These are phyloP conservation scores for Naegleria fowleri DNA, from an alignment of 208 protist genomes.

Conservation along the genomic window DNA sequence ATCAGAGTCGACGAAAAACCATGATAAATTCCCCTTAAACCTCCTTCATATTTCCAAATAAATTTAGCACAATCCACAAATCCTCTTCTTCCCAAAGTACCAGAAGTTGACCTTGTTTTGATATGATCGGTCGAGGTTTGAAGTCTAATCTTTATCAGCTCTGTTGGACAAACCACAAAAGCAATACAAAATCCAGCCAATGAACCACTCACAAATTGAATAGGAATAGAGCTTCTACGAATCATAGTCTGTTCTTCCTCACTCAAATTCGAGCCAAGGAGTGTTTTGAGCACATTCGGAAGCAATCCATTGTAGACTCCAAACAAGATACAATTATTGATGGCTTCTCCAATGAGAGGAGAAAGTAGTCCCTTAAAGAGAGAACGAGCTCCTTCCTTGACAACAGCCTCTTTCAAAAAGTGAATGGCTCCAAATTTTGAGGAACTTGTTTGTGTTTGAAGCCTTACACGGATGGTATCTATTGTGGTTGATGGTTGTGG, in stretches of 20 bases:
- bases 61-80: neutral
- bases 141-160: constrained; percentile 8
- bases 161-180: neutral
- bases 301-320: neutral
- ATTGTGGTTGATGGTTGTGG: too few relatives aligned
- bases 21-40: neutral
- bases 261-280: neutral
- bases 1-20: neutral
- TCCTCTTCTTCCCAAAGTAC: neutral
- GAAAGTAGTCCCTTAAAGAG: neutral
- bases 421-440: neutral
- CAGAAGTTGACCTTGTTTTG: neutral
- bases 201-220: neutral
- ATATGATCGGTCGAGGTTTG: neutral
- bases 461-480: neutral
- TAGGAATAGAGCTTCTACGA: neutral
- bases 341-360: neutral
- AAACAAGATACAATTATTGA: neutral
- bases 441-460: neutral
- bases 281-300: neutral
- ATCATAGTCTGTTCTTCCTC: neutral
- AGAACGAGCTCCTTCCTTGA: neutral
- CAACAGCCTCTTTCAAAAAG: neutral
- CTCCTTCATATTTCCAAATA: neutral
- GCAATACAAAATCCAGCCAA: neutral